phyloP scores from a whole-genome alignment of 768 basidiomycete species.

The Boletus rex-veris region DNA sequence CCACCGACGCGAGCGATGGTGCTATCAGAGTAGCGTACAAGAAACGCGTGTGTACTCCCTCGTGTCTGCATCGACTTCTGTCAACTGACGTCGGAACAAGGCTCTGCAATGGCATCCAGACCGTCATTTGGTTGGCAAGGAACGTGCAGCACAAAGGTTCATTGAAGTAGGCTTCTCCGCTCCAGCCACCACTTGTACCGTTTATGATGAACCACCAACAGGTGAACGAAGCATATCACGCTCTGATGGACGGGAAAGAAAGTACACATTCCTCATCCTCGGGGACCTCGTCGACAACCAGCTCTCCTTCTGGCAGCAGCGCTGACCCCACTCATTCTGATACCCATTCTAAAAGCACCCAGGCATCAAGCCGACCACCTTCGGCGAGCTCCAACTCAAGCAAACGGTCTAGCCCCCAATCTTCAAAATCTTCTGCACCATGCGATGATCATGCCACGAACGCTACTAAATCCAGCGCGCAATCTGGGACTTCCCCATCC shows the following conservation, averaged over 20 bases:
- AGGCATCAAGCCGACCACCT: slow-evolving; percentile 29
- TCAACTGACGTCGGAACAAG: slow-evolving; percentile 29
- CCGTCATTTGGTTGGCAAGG: slow-evolving; percentile 51
- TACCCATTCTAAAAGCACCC: slow-evolving; percentile 20
- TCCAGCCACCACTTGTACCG: not conserved
- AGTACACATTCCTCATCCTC: slow-evolving; percentile 27
- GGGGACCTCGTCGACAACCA: slow-evolving; percentile 27
- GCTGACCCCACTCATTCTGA: slow-evolving; percentile 22
- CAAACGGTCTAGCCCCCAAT: slow-evolving; percentile 14
- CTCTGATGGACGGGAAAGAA: slow-evolving; percentile 44
- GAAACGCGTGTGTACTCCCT: slow-evolving; percentile 44
- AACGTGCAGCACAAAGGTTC: slow-evolving; percentile 52
- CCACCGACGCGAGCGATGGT: slow-evolving; percentile 43
- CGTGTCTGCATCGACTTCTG: slow-evolving; percentile 20
- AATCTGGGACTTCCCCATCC: slow-evolving; percentile 11
- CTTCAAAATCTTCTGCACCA: slow-evolving; percentile 12
- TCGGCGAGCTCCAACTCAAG: slow-evolving; percentile 31
- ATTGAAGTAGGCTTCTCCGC: slow-evolving; percentile 44
- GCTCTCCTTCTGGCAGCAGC: slow-evolving; percentile 15
- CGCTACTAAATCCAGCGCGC: slow-evolving; percentile 10
- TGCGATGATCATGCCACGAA: slow-evolving; percentile 10
- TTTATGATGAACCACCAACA: slow-evolving; percentile 18
- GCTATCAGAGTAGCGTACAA: slow-evolving; percentile 61
- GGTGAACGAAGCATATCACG: slow-evolving; percentile 57
- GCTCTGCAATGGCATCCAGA: slow-evolving; percentile 69